A percentile compares a stretch with the other conserved stretches of the same genome.
Conservation (phyloP, 2,329 filamentous ascomycete genomes). For the Nemania sp. region DNA sequence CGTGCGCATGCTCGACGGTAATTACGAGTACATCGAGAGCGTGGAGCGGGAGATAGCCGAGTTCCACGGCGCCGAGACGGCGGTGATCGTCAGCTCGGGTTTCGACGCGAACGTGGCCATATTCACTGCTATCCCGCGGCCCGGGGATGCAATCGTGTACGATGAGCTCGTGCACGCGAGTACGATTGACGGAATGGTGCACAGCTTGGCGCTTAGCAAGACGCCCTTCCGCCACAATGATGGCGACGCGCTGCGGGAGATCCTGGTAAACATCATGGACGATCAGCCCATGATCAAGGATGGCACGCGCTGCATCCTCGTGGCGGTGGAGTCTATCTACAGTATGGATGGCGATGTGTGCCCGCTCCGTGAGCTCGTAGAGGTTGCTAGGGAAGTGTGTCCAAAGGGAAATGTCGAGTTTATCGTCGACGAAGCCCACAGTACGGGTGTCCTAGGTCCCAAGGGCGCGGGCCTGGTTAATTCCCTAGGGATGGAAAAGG, state of each 20-base stretch:
- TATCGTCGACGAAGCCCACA: slow-evolving; percentile 60
- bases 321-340: slow-evolving; percentile 48
- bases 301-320: slow-evolving; percentile 41
- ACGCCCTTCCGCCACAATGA: slow-evolving; percentile 49
- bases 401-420: slow-evolving; percentile 48
- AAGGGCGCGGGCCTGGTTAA: slow-evolving; percentile 54
- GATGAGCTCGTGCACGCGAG: slow-evolving; percentile 71
- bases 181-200: slow-evolving; percentile 65
- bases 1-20: slow-evolving; percentile 64
- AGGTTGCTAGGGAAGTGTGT: slow-evolving; percentile 41
- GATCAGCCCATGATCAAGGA: slow-evolving; percentile 36
- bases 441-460: slow-evolving; percentile 53
- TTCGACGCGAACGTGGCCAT: slow-evolving; percentile 58
- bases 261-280: slow-evolving; percentile 39
- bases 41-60: slow-evolving; percentile 58
- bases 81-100: slow-evolving; percentile 63
- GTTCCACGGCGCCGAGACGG: slow-evolving; percentile 62
- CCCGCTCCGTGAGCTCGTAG: slow-evolving; percentile 44
- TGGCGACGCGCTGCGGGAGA: slow-evolving; percentile 42
- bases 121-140: slow-evolving; percentile 50
- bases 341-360: slow-evolving; percentile 53
- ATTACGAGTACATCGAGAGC: slow-evolving; percentile 58
- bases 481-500: slow-evolving; percentile 51
- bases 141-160: slow-evolving; percentile 61
- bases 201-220: slow-evolving; percentile 49